phyloP scores from a whole-genome alignment of 495 filamentous ascomycete species.

The Lophiostoma macrostomum region DNA sequence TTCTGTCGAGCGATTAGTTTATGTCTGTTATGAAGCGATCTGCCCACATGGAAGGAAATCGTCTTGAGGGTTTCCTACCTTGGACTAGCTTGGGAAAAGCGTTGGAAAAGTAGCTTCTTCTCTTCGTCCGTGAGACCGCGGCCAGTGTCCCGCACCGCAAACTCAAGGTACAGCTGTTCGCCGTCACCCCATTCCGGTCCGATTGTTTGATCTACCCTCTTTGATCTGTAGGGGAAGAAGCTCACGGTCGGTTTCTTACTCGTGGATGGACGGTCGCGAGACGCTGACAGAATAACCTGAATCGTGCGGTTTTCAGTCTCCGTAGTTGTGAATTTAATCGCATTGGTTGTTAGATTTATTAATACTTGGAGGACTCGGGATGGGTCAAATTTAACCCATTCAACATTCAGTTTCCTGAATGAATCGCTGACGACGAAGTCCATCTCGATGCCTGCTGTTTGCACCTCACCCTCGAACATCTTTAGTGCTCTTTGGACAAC shows the following conservation, averaged over 20 bases:
- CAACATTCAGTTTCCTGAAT: slow-evolving; percentile 52
- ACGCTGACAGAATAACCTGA: slow-evolving; percentile 66
- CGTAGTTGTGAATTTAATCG: slow-evolving; percentile 48
- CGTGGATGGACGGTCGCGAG: slow-evolving; percentile 51
- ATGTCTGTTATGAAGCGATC: no score
- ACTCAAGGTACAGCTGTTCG: slow-evolving; percentile 65
- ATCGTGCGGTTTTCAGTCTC: slow-evolving; percentile 57
- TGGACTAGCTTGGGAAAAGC: slow-evolving; percentile 77
- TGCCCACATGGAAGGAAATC: no score
- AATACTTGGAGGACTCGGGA: slow-evolving; percentile 66
- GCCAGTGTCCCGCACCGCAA: slow-evolving; percentile 75
- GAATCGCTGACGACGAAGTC: slow-evolving; percentile 58
- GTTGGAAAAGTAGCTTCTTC: slow-evolving; percentile 71
- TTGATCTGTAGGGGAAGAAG: slow-evolving; percentile 41
- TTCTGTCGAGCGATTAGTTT: no score
- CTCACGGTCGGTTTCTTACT: slow-evolving; percentile 40
- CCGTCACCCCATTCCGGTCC: slow-evolving; percentile 65
- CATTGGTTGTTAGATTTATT: slow-evolving; percentile 50
- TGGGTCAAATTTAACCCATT: slow-evolving; percentile 71
- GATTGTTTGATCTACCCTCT: slow-evolving; percentile 48
- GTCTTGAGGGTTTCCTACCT: no score
- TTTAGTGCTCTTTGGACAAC: slow-evolving; percentile 66
- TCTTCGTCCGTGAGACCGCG: slow-evolving; percentile 71
- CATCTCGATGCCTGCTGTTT: slow-evolving; percentile 64
- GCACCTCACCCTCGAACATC: slow-evolving; percentile 70